Percentiles rank a stretch among this genome's conserved stretches.
Conservation (phyloP, 164 flowering plant species). For the Tinospora cordifolia region DNA sequence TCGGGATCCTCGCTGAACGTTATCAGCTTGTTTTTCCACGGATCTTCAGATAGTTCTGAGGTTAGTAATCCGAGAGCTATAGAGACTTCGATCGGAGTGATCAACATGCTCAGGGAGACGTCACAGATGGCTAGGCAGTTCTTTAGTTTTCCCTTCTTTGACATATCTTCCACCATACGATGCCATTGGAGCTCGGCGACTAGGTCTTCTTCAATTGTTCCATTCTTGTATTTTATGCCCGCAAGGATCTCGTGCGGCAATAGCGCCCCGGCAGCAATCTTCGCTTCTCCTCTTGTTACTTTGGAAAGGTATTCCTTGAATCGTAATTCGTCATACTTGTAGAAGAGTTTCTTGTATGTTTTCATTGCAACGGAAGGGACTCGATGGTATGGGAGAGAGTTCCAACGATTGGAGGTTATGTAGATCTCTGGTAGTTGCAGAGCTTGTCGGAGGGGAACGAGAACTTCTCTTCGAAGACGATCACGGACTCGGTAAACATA, state of each 20-base stretch:
- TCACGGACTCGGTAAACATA: slow-evolving; percentile 40
- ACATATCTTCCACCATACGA: slow-evolving; percentile 37
- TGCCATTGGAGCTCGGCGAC: slow-evolving; percentile 50
- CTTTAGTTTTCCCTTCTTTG: slow-evolving; percentile 22
- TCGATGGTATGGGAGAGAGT: slow-evolving; percentile 32
- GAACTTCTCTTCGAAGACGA: slow-evolving; percentile 32
- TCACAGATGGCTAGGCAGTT: slow-evolving; percentile 31
- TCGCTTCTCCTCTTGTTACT: slow-evolving; percentile 35
- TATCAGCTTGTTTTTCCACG: slow-evolving; percentile 33
- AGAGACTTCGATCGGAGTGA: slow-evolving; percentile 26
- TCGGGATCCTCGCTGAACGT: slow-evolving; percentile 25
- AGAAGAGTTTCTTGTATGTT: slow-evolving; percentile 32
- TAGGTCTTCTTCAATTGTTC: slow-evolving; percentile 11
- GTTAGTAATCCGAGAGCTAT: slow-evolving; percentile 26
- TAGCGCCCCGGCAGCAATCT: slow-evolving; percentile 49
- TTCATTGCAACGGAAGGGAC: slow-evolving; percentile 56
- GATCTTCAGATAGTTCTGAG: slow-evolving; percentile 27
- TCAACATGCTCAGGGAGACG: slow-evolving; percentile 27
- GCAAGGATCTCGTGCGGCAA: slow-evolving; percentile 45
- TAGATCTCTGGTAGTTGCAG: slow-evolving; percentile 42
- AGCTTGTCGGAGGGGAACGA: slow-evolving; percentile 29
- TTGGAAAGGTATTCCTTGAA: slow-evolving; percentile 26
- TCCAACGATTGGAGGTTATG: slow-evolving; percentile 40
- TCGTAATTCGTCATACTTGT: slow-evolving; percentile 33
- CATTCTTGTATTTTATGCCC: slow-evolving; percentile 11